Conservation (phyloP, 106 monocot genomes). For the Agapanthus africanus region DNA sequence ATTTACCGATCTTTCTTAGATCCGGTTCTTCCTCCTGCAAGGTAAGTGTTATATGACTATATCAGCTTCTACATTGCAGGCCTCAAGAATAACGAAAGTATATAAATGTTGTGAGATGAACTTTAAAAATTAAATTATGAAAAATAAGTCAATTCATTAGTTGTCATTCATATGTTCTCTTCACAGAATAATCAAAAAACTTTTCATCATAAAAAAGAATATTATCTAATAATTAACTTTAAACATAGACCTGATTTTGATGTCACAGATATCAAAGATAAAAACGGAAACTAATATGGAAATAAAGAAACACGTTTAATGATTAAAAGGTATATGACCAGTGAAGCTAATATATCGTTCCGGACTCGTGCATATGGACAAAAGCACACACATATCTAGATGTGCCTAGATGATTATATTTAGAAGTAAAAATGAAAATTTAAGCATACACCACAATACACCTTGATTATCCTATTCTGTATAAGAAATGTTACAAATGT, state of each 20-base stretch:
- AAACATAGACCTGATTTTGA: background rate
- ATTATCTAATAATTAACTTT: background rate
- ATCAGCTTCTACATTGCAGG: background rate
- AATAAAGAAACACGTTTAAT: background rate
- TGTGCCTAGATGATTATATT: background rate
- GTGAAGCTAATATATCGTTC: background rate
- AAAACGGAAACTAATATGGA: background rate
- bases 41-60: background rate
- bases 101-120: background rate
- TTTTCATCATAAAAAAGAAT: background rate
- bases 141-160: background rate
- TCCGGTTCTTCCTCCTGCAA: slow-evolving; percentile 87
- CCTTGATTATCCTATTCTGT: background rate
- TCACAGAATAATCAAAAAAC: background rate
- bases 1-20: slow-evolving; percentile 78
- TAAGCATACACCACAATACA: background rate
- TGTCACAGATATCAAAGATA: background rate
- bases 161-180: too few species aligned
- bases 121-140: background rate
- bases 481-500: background rate
- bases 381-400: background rate
- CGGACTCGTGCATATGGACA: background rate
- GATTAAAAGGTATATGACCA: too few species aligned
- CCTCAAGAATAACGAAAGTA: background rate
- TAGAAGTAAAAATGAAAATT: background rate